Base-by-base conservation (phyloP, 2,329 filamentous ascomycete genomes). In the Clathrospora elynae region DNA sequence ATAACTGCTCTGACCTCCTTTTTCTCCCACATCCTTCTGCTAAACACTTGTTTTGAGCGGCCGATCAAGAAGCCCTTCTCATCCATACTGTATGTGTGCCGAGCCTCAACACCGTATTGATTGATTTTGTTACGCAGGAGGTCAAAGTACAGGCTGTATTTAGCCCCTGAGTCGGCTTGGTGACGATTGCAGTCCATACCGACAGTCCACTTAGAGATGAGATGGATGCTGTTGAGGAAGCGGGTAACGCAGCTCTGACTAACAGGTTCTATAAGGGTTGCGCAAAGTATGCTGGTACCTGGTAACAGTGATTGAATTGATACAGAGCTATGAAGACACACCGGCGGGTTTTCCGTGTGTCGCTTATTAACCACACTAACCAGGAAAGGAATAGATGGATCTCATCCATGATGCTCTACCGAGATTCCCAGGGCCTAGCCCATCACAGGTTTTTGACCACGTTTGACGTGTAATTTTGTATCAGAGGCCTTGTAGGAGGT, bases 31-130 rank as follows among this genome's bases (percentile, higher is more conserved):
- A n/a, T 9, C 12, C n/a, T n/a, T n/a, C n/a, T n/a, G n/a, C n/a
- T n/a, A n/a, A n/a, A n/a, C n/a, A n/a, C n/a, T n/a, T n/a, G n/a
- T n/a, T n/a, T n/a, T n/a, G n/a, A n/a, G n/a, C n/a, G n/a, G n/a
- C n/a, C n/a, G n/a, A n/a, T n/a, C n/a, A n/a, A n/a, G n/a, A n/a
- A n/a, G n/a, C n/a, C n/a, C n/a, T n/a, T n/a, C n/a, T n/a, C n/a
- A n/a, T 42, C 46, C 29, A 46, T 49, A 52, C 44, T 41, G 34
- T 46, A 53, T 17, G 31, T 49, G 16, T 46, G 11, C 12, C 18
- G 9, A 19, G 24, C 13, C 16, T 40, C 34, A 20, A 53, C 20
- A 7, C 35, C 12, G 17, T 46, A 49, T 14, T 49, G 14, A 10
- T 18, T 30, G 10, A 53, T 53, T 23, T 45, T 49, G 11, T 33